A percentile compares a stretch with the other conserved stretches of the same genome.
Conservation (phyloP, 495 filamentous ascomycete genomes). For the Astrothelium subdiscretum region DNA sequence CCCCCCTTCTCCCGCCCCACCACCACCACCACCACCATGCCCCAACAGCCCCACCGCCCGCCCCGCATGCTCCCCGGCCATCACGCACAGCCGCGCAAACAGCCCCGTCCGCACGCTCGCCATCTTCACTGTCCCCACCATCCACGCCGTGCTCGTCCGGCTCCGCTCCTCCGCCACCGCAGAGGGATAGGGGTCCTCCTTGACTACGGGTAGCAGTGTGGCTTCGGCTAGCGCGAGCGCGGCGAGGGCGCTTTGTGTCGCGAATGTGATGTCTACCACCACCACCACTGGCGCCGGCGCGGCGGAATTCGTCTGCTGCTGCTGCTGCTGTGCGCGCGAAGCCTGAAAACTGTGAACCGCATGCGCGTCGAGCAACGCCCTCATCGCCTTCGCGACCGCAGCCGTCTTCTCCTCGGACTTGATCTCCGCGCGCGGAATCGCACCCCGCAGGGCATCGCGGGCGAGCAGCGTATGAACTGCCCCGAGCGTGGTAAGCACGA, state of each 20-base stretch:
- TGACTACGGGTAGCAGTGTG: constrained; percentile 76
- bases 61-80: constrained; percentile 53
- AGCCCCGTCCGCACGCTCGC: constrained; percentile 74
- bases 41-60: constrained; percentile 46
- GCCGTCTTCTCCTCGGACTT: constrained; percentile 51
- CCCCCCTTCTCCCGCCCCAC: constrained; percentile 37
- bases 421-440: constrained; percentile 28
- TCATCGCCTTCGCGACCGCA: constrained; percentile 64
- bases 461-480: constrained; percentile 62
- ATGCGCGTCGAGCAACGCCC: constrained; percentile 63
- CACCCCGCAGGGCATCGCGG: constrained; percentile 25
- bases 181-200: constrained; percentile 85
- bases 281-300: too few relatives aligned
- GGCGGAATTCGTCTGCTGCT: too few relatives aligned
- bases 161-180: constrained; percentile 65
- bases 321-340: constrained; percentile 24
- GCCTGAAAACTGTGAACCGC: constrained; percentile 62
- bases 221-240: constrained; percentile 74
- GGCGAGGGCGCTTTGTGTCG: constrained; percentile 57
- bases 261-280: constrained; percentile 47
- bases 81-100: constrained; percentile 79
- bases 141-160: constrained; percentile 76
- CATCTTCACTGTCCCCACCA: constrained; percentile 75
- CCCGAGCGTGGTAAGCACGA: constrained; percentile 63
- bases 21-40: constrained; percentile 8